A percentile compares a stretch with the other conserved stretches of the same genome.
phyloP scores from a whole-genome alignment of 208 protist genomes.

The Herpetomonas muscarum region DNA sequence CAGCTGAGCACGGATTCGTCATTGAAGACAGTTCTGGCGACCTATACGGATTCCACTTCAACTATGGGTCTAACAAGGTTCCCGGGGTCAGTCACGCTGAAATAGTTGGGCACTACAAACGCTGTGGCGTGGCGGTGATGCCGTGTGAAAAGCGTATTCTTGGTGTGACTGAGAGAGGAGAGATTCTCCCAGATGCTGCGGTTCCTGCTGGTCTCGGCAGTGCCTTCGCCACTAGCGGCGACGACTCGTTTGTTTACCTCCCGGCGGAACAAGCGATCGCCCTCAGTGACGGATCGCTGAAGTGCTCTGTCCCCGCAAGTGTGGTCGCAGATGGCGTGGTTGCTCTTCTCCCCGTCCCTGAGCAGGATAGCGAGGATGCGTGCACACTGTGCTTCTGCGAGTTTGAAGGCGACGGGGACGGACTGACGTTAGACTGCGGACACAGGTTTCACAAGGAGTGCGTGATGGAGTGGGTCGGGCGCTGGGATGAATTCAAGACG shows the following conservation, averaged over 20 bases:
- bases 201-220: constrained; percentile 6
- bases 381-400: constrained; percentile 83
- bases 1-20: constrained; percentile 72
- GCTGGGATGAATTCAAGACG: constrained; percentile 55
- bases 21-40: constrained; percentile 26
- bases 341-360: constrained; percentile 5
- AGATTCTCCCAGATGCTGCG: constrained; percentile 8
- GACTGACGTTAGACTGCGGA: constrained; percentile 81
- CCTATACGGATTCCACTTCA: constrained; percentile 68
- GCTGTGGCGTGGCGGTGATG: constrained; percentile 19
- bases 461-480: constrained; percentile 59
- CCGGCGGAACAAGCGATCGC: not conserved
- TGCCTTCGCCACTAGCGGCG: constrained; percentile 4
- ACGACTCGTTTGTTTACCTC: constrained; percentile 18
- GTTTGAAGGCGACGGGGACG: constrained; percentile 56
- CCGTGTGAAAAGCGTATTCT: constrained; percentile 2
- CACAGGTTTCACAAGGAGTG: constrained; percentile 83
- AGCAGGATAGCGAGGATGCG: constrained; percentile 33
- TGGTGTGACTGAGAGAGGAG: constrained; percentile 27
- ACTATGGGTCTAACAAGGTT: constrained; percentile 38
- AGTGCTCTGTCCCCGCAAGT: constrained; percentile 2
- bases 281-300: not conserved
- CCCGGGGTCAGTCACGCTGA: constrained; percentile 3
- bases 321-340: not conserved
- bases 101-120: constrained; percentile 46